Conservation (phyloP, 169 alveolate species). For the Neospora caninum region DNA sequence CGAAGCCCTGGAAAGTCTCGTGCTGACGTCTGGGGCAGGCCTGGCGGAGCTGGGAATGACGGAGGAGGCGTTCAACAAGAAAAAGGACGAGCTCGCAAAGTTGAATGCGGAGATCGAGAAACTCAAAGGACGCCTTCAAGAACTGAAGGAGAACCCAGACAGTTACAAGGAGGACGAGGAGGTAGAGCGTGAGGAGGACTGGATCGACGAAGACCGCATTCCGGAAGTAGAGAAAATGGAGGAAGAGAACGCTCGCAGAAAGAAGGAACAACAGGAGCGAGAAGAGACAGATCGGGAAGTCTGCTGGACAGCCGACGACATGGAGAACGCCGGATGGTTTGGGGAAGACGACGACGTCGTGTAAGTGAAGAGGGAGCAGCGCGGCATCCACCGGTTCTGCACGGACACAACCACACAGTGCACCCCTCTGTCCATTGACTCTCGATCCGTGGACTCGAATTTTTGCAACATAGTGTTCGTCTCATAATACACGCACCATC, state of each 20-base stretch:
- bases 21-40: conserved; percentile 29
- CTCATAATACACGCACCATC: too few species aligned
- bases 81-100: conserved; percentile 58
- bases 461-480: too few species aligned
- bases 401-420: too few species aligned
- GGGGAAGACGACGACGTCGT: too few species aligned
- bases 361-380: too few species aligned
- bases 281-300: neutral
- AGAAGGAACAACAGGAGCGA: neutral
- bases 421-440: too few species aligned
- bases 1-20: conserved; percentile 42
- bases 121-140: conserved; percentile 57
- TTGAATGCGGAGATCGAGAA: conserved; percentile 59
- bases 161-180: conserved; percentile 1
- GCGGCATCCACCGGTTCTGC: too few species aligned
- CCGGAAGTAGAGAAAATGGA: neutral
- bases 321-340: too few species aligned
- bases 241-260: neutral
- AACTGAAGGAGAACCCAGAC: conserved; percentile 54
- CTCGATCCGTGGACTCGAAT: too few species aligned
- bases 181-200: neutral
- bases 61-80: conserved; percentile 56
- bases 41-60: conserved; percentile 28
- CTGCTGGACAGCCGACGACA: neutral
- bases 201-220: neutral